A percentile compares a stretch with the other conserved stretches of the same genome.
Evolutionary conservation across 116 monocot species (phyloP).

Genomic region (Posidonia oceanica): DNA sequence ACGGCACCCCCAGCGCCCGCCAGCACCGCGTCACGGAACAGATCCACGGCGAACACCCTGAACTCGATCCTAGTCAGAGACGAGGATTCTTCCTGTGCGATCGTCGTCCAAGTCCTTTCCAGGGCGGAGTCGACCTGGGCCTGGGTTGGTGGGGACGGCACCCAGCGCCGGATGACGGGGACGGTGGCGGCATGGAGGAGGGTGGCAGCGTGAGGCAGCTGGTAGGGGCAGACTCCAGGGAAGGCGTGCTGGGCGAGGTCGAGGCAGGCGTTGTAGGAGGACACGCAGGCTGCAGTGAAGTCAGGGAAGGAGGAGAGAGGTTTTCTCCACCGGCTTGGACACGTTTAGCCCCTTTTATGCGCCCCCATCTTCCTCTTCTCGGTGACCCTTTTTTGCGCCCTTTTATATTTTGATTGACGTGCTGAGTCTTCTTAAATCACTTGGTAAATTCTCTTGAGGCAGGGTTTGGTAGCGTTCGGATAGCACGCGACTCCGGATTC

Average conservation of each 20-base stretch:
- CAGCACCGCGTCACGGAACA: slow-evolving; percentile 24
- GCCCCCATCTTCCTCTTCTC: slow-evolving; percentile 20
- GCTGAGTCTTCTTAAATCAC: too few relatives aligned
- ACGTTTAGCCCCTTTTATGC: slow-evolving; percentile 27
- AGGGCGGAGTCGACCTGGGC: slow-evolving; percentile 23
- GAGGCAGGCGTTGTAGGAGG: slow-evolving; percentile 25
- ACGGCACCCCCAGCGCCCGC: slow-evolving; percentile 1
- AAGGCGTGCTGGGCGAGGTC: slow-evolving; percentile 29
- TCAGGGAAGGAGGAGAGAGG: slow-evolving; percentile 19
- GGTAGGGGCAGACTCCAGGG: slow-evolving; percentile 34
- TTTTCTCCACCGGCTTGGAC: slow-evolving; percentile 32
- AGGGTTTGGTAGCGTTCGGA: too few relatives aligned
- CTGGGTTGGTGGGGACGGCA: slow-evolving; percentile 6
- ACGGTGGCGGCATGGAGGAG: slow-evolving; percentile 27
- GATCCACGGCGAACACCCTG: slow-evolving; percentile 38
- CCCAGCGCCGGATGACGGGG: slow-evolving; percentile 19
- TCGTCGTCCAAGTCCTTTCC: not conserved
- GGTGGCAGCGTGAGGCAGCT: slow-evolving; percentile 28
- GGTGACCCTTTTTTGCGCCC: too few relatives aligned
- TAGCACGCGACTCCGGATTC: too few relatives aligned
- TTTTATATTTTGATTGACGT: too few relatives aligned
- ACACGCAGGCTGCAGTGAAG: slow-evolving; percentile 29
- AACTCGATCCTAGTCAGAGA: slow-evolving; percentile 24
- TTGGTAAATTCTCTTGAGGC: too few relatives aligned
- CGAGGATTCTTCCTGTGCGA: not conserved